Conservation (phyloP, 2,329 filamentous ascomycete species). For the Dothidotthia symphoricarpi region DNA sequence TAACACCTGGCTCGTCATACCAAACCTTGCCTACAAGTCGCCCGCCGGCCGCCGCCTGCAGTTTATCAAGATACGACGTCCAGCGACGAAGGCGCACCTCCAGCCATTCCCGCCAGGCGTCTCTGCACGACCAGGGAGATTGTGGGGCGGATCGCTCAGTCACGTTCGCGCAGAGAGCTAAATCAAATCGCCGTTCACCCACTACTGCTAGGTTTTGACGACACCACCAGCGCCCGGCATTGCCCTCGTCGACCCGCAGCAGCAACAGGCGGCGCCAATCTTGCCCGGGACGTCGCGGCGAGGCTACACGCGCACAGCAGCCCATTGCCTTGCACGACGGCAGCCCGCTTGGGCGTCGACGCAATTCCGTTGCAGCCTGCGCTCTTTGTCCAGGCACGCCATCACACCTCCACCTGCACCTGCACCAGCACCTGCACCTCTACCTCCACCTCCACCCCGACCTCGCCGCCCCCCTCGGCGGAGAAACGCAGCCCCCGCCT, state of each 20-base stretch:
- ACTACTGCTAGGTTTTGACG: slow-evolving; percentile 22
- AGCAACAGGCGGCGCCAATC: slow-evolving; percentile 3
- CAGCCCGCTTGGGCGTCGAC: slow-evolving; percentile 29
- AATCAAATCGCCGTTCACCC: slow-evolving; percentile 21
- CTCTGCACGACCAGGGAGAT: slow-evolving; percentile 20
- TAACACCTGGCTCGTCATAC: too few species aligned
- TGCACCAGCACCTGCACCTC: too few species aligned
- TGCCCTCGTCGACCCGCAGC: slow-evolving; percentile 15
- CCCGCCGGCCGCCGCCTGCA: too few species aligned
- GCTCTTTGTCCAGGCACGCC: slow-evolving; percentile 23
- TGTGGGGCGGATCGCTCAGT: slow-evolving; percentile 25
- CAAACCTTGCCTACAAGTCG: too few species aligned
- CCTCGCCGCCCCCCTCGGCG: slow-evolving; percentile 25
- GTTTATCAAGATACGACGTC: slow-evolving; percentile 1
- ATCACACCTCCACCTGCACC: too few species aligned
- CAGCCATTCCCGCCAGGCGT: slow-evolving; percentile 11
- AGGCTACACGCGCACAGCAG: slow-evolving; percentile 8
- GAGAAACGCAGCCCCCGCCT: slow-evolving; percentile 23
- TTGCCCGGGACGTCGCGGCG: slow-evolving; percentile 6
- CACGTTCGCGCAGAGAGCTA: slow-evolving; percentile 21
- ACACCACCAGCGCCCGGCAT: slow-evolving; percentile 24
- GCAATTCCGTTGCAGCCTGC: slow-evolving; percentile 18
- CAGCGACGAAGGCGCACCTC: slow-evolving; percentile 5
- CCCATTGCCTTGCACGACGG: slow-evolving; percentile 7
- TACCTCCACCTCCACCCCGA: too few species aligned